phyloP scores from a whole-genome alignment of 208 protist species.

The Angomonas deanei region DNA sequence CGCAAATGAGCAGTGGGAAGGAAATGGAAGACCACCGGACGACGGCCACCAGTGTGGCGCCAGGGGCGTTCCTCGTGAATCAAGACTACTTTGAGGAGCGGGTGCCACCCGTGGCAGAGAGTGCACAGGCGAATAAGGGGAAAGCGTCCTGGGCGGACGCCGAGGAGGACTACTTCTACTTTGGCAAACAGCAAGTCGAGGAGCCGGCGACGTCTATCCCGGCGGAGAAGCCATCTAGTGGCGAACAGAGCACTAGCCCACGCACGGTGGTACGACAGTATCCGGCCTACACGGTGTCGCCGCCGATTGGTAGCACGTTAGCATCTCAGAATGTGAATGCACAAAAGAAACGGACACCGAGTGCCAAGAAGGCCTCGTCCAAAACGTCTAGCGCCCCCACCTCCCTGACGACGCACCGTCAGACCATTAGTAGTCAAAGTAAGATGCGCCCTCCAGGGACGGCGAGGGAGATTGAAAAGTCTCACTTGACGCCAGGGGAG shows the following conservation, averaged over 20 bases:
- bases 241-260: neutral
- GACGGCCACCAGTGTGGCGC: conserved; percentile 38
- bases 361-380: neutral
- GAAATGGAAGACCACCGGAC: conserved; percentile 6
- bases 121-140: neutral
- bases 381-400: no score
- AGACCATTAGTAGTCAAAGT: conserved; percentile 19
- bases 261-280: conserved; percentile 2
- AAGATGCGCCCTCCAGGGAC: conserved; percentile 12
- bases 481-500: conserved; percentile 60
- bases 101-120: neutral
- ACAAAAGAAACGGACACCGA: neutral
- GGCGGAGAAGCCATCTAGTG: conserved; percentile 4
- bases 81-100: conserved; percentile 26
- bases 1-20: conserved; percentile 7
- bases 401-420: no score
- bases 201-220: neutral
- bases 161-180: conserved; percentile 85
- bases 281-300: conserved; percentile 4
- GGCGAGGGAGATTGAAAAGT: conserved; percentile 7
- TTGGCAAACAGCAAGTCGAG: conserved; percentile 23
- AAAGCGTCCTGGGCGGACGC: conserved; percentile 27
- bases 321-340: conserved; percentile 27
- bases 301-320: conserved; percentile 42
- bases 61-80: conserved; percentile 54